phyloP scores from a whole-genome alignment of 805 yeast species.

The Hanseniaspora valbyensis region DNA sequence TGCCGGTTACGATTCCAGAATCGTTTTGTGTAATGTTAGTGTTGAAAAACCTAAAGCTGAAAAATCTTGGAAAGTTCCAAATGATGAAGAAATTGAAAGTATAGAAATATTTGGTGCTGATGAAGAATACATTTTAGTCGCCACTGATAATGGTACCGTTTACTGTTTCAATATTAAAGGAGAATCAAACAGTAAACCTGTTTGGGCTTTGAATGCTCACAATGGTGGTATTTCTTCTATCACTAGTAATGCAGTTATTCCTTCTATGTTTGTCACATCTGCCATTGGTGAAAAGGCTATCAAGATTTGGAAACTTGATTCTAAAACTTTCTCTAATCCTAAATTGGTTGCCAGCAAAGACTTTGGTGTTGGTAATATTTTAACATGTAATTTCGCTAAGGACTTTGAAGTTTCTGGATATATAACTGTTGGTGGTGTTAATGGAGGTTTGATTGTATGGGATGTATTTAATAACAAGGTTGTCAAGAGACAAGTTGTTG shows the following conservation, averaged over 20 bases:
- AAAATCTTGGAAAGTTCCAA: constrained; percentile 49
- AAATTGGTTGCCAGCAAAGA: constrained; percentile 85
- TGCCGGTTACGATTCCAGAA: constrained; percentile 85
- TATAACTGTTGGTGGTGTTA: constrained; percentile 76
- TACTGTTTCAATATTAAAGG: constrained; percentile 76
- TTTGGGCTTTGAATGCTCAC: constrained; percentile 96
- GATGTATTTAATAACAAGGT: constrained; percentile 75
- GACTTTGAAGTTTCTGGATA: constrained; percentile 80
- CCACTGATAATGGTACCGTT: constrained; percentile 83
- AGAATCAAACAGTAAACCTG: constrained; percentile 44
- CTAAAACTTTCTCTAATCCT: constrained; percentile 37
- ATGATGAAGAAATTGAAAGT: constrained; percentile 75
- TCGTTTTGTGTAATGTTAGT: constrained; percentile 77
- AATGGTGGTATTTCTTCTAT: constrained; percentile 85
- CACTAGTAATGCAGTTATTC: constrained; percentile 53
- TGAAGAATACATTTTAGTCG: constrained; percentile 54
- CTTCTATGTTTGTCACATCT: constrained; percentile 70
- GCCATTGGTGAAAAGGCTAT: constrained; percentile 83
- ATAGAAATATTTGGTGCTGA: constrained; percentile 55
- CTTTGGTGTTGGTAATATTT: constrained; percentile 87
- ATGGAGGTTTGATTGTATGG: constrained; percentile 80
- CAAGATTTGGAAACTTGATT: constrained; percentile 67
- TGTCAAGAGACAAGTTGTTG: constrained; percentile 58
- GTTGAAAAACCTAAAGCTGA: constrained; percentile 49
- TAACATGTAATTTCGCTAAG: constrained; percentile 70